These are phyloP conservation scores for Fusarium pseudocircinatum DNA, from an alignment of 2,329 filamentous ascomycete genomes.

Conservation along the genomic window DNA sequence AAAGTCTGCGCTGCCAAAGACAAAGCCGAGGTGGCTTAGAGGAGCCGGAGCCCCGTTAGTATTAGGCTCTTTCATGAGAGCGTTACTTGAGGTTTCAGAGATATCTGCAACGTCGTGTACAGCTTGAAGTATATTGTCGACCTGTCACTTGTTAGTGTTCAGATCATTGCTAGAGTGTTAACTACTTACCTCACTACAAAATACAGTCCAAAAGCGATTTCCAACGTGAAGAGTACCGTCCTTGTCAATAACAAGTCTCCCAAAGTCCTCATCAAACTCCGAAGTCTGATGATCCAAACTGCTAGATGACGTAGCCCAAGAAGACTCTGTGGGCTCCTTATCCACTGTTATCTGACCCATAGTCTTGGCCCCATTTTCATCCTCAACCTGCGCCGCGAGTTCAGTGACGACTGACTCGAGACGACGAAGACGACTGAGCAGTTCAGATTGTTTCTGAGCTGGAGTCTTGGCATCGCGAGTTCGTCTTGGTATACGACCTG, in stretches of 20 bases:
- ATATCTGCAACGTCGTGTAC: slow-evolving; percentile 42
- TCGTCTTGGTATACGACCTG: slow-evolving; percentile 44
- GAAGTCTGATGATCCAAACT: neutral
- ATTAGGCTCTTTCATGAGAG: neutral
- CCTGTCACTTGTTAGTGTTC: slow-evolving; percentile 21
- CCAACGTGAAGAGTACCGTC: slow-evolving; percentile 42
- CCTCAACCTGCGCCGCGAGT: slow-evolving; percentile 44
- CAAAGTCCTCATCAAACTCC: slow-evolving; percentile 46
- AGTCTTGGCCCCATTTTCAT: slow-evolving; percentile 27
- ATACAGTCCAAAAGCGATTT: slow-evolving; percentile 47
- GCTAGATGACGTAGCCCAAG: neutral
- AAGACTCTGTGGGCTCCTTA: slow-evolving; percentile 7
- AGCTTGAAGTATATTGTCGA: slow-evolving; percentile 45
- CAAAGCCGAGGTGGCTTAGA: slow-evolving; percentile 26
- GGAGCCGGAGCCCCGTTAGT: neutral
- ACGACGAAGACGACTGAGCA: slow-evolving; percentile 42
- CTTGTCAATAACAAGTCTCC: slow-evolving; percentile 40
- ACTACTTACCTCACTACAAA: slow-evolving; percentile 42
- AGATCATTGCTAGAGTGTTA: accelerated
- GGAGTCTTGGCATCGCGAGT: slow-evolving; percentile 35
- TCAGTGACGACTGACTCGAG: slow-evolving; percentile 47
- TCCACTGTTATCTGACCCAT: slow-evolving; percentile 19
- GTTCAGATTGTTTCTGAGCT: slow-evolving; percentile 45
- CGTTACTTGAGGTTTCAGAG: neutral
- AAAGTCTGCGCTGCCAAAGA: slow-evolving; percentile 26